phyloP scores from a whole-genome alignment of 1,284 basidiomycete genomes.

The Rhodotorula sp. region DNA sequence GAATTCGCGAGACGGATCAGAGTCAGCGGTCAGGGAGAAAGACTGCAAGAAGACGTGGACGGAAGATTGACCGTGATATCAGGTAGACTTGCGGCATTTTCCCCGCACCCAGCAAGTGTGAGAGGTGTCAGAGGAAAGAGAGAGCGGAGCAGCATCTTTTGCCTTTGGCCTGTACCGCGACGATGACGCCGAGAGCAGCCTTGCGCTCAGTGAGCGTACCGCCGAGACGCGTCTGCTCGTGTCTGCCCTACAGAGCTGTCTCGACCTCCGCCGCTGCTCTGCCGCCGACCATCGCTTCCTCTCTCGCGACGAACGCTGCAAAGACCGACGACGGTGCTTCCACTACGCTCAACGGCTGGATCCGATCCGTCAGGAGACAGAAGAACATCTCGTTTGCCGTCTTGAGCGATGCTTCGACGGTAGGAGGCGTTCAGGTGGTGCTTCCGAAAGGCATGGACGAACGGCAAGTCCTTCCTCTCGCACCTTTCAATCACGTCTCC shows the following conservation, averaged over 20 bases:
- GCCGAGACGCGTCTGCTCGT: neutral
- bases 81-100: constrained; percentile 18
- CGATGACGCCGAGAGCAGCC: neutral
- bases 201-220: neutral
- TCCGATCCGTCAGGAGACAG: constrained; percentile 76
- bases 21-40: neutral
- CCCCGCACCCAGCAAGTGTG: neutral
- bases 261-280: neutral
- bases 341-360: constrained; percentile 63
- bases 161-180: neutral
- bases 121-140: neutral
- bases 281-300: constrained; percentile 5
- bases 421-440: constrained; percentile 71
- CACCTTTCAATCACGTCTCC: neutral
- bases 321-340: too few relatives aligned
- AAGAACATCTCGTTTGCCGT: constrained; percentile 82
- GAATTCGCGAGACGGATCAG: too few relatives aligned
- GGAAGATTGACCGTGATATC: constrained; percentile 10
- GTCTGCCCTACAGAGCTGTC: neutral
- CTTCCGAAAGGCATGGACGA: constrained; percentile 54
- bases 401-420: constrained; percentile 73
- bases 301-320: neutral
- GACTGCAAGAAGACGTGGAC: neutral
- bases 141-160: neutral
- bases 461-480: constrained; percentile 38